A percentile compares a stretch with the other conserved stretches of the same genome.
Evolutionary conservation across 2,329 filamentous ascomycete species (phyloP).

Genomic region (Incumbomyces delicatus): DNA sequence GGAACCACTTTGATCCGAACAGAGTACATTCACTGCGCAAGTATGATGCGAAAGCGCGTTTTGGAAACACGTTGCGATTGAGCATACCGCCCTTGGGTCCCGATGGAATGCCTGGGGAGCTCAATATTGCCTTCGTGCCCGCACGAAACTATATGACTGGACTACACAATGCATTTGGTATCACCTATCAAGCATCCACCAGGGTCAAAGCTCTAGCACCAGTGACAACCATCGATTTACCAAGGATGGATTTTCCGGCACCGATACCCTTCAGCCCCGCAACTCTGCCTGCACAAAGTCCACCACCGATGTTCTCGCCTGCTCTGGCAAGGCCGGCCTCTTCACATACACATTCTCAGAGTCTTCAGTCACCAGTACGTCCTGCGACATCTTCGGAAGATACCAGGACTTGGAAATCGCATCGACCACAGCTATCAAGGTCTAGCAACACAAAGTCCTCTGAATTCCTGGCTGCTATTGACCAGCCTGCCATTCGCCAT

Average conservation of each 20-base stretch:
- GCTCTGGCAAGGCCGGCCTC: slow-evolving; percentile 1
- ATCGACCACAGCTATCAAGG: slow-evolving; percentile 13
- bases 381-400: neutral
- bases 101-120: slow-evolving; percentile 51
- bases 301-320: slow-evolving; percentile 10
- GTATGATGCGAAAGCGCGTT: slow-evolving; percentile 31
- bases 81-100: slow-evolving; percentile 45
- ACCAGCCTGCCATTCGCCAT: slow-evolving; percentile 7
- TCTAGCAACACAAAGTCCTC: slow-evolving; percentile 15
- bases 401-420: neutral
- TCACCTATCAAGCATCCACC: slow-evolving; percentile 57
- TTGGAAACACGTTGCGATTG: slow-evolving; percentile 37
- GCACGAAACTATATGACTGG: slow-evolving; percentile 52
- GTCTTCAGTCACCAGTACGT: neutral
- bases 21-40: slow-evolving; percentile 34
- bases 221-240: slow-evolving; percentile 17
- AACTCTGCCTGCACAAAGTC: slow-evolving; percentile 15
- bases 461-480: slow-evolving; percentile 7
- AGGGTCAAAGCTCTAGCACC: slow-evolving; percentile 14
- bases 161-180: slow-evolving; percentile 57
- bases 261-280: slow-evolving; percentile 17
- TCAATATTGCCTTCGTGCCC: slow-evolving; percentile 59
- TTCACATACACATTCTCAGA: neutral
- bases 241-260: slow-evolving; percentile 14
- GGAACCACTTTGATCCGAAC: slow-evolving; percentile 56